Base-by-base conservation (phyloP, 208 protist species). In the Trypanosoma mega region DNA sequence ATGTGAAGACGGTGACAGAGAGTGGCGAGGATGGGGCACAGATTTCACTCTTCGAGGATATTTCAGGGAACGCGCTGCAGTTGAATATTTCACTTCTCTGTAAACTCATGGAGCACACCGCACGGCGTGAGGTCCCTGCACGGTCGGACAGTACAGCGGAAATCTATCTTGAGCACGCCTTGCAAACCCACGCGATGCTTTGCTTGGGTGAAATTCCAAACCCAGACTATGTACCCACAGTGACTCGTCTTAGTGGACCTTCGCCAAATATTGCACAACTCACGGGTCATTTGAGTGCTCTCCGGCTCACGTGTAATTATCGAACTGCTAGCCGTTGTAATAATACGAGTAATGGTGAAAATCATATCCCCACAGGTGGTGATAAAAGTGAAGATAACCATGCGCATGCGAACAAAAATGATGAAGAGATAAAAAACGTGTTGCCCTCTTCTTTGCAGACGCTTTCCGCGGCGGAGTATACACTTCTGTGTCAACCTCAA, bases 401-500 rank as follows among this genome's bases (percentile, higher is more conserved):
- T n/a, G 2, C 18, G 26, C 14, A 24, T 16, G 6, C 27, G 16
- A 33, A 53, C 34, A 45, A 0, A 24, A 36, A 23, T 1, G 41
- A 20, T 21, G 1, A 2, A 44, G 30, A 31, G 45, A 57, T 3
- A 33, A 49, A 23, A 3, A 21, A 39, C 3, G 4, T 31, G 14
- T 18, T 24, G 14, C n/a, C 18, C 30, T 68, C 82, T 68, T n/a
- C n/a, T n/a, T n/a, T n/a, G n/a, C n/a, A n/a, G n/a, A 77, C 80
- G 3, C 56, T 88, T 54, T 93, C 85, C 5, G 75, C 89, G 8
- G 89, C 81, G 3, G 85, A 95, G 74, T 92, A 81, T 74, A 90
- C 83, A 12, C 51, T 93, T 3, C 74, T 95, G 20, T 86, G 80
- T 43, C 63, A 87, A n/a, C 52, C 56, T 2, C 27, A 71, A 16